Conservation (phyloP, 768 basidiomycete species). For the Mycena filopes region DNA sequence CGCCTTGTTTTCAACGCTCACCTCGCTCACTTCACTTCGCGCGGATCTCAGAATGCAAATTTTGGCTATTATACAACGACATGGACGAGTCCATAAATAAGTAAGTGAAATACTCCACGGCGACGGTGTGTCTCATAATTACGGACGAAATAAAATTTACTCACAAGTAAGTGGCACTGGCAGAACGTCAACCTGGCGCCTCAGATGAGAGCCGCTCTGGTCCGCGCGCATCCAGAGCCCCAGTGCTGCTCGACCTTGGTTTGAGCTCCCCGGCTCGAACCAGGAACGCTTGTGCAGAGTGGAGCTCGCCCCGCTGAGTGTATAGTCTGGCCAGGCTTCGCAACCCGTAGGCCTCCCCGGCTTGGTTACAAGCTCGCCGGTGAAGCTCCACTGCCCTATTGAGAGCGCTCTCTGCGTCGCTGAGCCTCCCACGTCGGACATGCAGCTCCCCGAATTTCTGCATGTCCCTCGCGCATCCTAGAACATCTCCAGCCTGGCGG, state of each 20-base stretch:
- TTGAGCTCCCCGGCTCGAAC: constrained; percentile 15
- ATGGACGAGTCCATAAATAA: too few species aligned
- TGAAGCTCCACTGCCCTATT: constrained; percentile 27
- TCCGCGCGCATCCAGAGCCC: not conserved
- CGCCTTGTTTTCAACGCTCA: too few species aligned
- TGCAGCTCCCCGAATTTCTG: constrained; percentile 26
- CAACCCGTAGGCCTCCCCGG: constrained; percentile 22
- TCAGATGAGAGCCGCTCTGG: constrained; percentile 10
- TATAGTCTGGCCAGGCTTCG: constrained; percentile 24
- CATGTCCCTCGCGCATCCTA: constrained; percentile 28
- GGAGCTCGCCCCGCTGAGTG: constrained; percentile 1
- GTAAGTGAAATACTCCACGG: too few species aligned
- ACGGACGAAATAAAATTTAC: too few species aligned
- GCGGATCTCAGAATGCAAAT: too few species aligned
- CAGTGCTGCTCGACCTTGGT: constrained; percentile 4
- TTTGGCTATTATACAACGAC: too few species aligned
- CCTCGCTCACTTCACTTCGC: too few species aligned
- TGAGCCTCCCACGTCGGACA: constrained; percentile 9
- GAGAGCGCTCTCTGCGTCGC: constrained; percentile 23
- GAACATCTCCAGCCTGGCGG: constrained; percentile 24
- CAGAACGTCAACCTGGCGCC: constrained; percentile 12
- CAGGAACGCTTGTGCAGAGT: not conserved
- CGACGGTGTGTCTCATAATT: too few species aligned
- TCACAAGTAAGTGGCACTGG: too few species aligned
- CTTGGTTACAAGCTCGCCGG: constrained; percentile 20